phyloP scores from a whole-genome alignment of 768 basidiomycete species.

The Termitomyces sp. region DNA sequence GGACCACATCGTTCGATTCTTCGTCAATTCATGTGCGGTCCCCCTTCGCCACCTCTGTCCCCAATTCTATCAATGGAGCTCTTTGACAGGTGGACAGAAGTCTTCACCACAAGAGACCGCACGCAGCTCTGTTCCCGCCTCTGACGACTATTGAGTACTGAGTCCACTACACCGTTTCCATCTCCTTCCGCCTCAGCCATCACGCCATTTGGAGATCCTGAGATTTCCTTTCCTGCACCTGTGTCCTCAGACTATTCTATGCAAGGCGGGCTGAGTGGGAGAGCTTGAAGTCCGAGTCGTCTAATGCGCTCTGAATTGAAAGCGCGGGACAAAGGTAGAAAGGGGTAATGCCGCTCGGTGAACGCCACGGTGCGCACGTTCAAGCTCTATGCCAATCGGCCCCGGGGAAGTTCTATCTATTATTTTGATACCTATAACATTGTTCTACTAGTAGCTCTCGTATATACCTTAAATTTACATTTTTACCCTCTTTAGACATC shows the following conservation, averaged over 20 bases:
- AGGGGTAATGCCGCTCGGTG: slow-evolving; percentile 1
- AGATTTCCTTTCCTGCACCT: background rate
- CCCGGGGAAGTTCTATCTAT: too few relatives aligned
- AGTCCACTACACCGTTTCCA: background rate
- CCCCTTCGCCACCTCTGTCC: slow-evolving; percentile 1
- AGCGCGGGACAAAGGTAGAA: background rate
- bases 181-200: background rate
- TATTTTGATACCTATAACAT: too few relatives aligned
- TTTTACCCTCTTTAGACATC: too few relatives aligned
- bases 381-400: too few relatives aligned
- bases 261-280: slow-evolving; percentile 13
- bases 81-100: too few relatives aligned
- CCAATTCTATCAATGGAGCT: too few relatives aligned
- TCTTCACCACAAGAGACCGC: slow-evolving; percentile 9
- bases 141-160: too few relatives aligned
- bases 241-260: slow-evolving; percentile 13
- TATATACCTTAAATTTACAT: too few relatives aligned
- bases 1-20: slow-evolving; percentile 8
- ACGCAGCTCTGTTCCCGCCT: slow-evolving; percentile 20
- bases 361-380: too few relatives aligned
- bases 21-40: slow-evolving; percentile 4
- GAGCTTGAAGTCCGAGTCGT: slow-evolving; percentile 7
- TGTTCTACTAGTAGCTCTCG: too few relatives aligned
- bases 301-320: slow-evolving; percentile 6
- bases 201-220: slow-evolving; percentile 2